Evolutionary conservation across 2,329 filamentous ascomycete genomes (phyloP).

Genomic region (Hirsutella rhossiliensis): DNA sequence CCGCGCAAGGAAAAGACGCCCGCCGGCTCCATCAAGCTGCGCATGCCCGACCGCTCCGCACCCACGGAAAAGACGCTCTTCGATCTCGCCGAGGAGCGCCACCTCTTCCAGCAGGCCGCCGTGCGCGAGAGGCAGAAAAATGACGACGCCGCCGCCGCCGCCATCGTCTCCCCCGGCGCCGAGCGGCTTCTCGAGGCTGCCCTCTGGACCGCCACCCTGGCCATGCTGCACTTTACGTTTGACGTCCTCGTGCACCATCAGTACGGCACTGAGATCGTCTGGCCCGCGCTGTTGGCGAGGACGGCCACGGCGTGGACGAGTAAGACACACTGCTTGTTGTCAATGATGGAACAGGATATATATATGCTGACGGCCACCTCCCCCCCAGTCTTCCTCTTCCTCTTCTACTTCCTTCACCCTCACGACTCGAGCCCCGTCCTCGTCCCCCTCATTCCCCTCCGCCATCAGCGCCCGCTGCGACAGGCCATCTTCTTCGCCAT

Average conservation of each 20-base stretch:
- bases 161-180: slow-evolving; percentile 25
- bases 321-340: slow-evolving; percentile 14
- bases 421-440: slow-evolving; percentile 35
- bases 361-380: not conserved
- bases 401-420: slow-evolving; percentile 46
- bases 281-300: slow-evolving; percentile 40
- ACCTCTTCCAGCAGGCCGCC: slow-evolving; percentile 41
- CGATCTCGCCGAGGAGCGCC: slow-evolving; percentile 54
- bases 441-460: slow-evolving; percentile 34
- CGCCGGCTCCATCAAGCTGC: slow-evolving; percentile 44
- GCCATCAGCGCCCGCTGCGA: slow-evolving; percentile 34
- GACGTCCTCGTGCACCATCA: slow-evolving; percentile 72
- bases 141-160: slow-evolving; percentile 6
- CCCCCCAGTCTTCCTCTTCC: slow-evolving; percentile 35
- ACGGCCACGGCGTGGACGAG: slow-evolving; percentile 39
- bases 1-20: slow-evolving; percentile 35
- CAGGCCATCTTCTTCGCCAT: slow-evolving; percentile 52
- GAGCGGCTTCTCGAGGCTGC: slow-evolving; percentile 43
- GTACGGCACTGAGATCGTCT: slow-evolving; percentile 56
- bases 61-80: slow-evolving; percentile 57
- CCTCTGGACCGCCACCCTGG: slow-evolving; percentile 49
- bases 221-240: slow-evolving; percentile 64
- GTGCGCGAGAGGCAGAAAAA: slow-evolving; percentile 19
- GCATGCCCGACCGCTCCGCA: slow-evolving; percentile 55
- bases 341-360: not conserved